phyloP scores from a whole-genome alignment of 129 eudicot species.

The Deinandra increscens region DNA sequence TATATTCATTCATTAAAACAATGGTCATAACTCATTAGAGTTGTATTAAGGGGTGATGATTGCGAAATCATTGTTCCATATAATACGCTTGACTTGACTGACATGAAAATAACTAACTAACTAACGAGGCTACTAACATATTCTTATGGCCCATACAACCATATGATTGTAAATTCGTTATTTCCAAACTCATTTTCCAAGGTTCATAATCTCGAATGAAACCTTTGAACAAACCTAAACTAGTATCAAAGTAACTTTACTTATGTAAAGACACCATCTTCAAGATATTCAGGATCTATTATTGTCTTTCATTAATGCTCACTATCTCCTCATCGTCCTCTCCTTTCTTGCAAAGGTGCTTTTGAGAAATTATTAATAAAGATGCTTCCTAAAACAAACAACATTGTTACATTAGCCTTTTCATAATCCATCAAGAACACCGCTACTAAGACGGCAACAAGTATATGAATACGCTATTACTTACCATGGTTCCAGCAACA shows the following conservation, averaged over 20 bases:
- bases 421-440: background rate
- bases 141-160: no score
- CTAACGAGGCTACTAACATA: no score
- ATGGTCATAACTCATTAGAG: no score
- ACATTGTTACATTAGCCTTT: constrained; percentile 18
- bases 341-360: constrained; percentile 31
- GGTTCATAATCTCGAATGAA: background rate
- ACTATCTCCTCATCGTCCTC: background rate
- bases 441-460: background rate
- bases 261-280: constrained; percentile 4
- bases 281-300: background rate
- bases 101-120: no score
- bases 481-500: constrained; percentile 86
- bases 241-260: background rate
- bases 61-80: no score
- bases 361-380: constrained; percentile 57
- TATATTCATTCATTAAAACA: no score
- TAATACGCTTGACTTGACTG: no score
- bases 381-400: constrained; percentile 52
- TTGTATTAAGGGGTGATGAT: no score
- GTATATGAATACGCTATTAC: background rate
- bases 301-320: constrained; percentile 2
- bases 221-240: background rate
- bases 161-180: no score
- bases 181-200: no score